Conservation (phyloP, 176 grass and related monocot genomes). For the Phoenix roebelenii region DNA sequence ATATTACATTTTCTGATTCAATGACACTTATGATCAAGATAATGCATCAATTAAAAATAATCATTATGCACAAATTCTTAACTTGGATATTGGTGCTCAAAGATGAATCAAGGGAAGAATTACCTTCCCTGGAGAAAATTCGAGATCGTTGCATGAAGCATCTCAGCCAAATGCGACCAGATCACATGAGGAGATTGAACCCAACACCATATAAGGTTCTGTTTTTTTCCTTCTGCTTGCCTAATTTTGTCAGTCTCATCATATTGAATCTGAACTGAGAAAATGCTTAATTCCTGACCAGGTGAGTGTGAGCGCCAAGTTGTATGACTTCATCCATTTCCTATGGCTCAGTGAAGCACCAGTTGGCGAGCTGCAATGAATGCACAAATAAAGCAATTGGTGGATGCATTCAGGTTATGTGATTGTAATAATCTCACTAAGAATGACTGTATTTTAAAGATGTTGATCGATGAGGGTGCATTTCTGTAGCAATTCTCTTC, state of each 20-base stretch:
- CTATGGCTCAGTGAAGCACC: slow-evolving; percentile 88
- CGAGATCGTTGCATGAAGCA: slow-evolving; percentile 48
- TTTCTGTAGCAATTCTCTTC: too few relatives aligned
- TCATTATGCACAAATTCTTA: background rate
- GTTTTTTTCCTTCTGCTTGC: background rate
- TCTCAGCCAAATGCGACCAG: slow-evolving; percentile 65
- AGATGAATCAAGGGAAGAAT: slow-evolving; percentile 54
- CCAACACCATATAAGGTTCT: slow-evolving; percentile 92
- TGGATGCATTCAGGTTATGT: too few relatives aligned
- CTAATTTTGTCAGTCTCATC: too few relatives aligned
- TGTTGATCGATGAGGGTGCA: too few relatives aligned
- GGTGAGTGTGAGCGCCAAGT: slow-evolving; percentile 72
- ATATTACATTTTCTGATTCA: too few relatives aligned
- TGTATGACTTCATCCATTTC: slow-evolving; percentile 98
- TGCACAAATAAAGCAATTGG: too few relatives aligned
- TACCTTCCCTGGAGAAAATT: slow-evolving; percentile 50
- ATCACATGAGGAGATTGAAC: slow-evolving; percentile 86
- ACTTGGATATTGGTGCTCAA: slow-evolving; percentile 1
- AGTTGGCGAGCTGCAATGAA: slow-evolving; percentile 73
- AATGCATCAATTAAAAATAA: too few relatives aligned
- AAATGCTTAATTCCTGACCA: slow-evolving; percentile 18
- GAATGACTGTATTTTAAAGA: too few relatives aligned
- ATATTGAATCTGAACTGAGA: too few relatives aligned
- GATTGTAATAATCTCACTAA: too few relatives aligned
- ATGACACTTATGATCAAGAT: too few relatives aligned